Evolutionary conservation across 768 basidiomycete species (phyloP).

Genomic region (Antrodiella citrinella): DNA sequence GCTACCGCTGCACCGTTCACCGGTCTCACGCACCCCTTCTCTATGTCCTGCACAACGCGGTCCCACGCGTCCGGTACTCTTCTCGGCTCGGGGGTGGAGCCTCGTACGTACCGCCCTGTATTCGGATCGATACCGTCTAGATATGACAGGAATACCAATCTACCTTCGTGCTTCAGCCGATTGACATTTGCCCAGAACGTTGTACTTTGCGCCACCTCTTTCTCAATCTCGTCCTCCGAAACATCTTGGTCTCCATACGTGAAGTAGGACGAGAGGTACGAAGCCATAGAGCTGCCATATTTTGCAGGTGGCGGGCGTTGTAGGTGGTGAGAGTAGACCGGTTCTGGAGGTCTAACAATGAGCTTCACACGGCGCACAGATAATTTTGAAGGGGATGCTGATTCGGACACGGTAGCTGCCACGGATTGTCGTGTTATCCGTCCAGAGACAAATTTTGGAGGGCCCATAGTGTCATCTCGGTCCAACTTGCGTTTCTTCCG

Average conservation of each 20-base stretch:
- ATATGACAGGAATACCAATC: slow-evolving; percentile 29
- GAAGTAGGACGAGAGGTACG: slow-evolving; percentile 57
- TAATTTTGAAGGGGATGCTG: slow-evolving; percentile 17
- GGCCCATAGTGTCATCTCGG: background rate
- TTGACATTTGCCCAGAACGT: slow-evolving; percentile 35
- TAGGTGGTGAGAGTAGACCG: slow-evolving; percentile 51
- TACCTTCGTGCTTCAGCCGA: slow-evolving; percentile 37
- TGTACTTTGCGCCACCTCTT: slow-evolving; percentile 35
- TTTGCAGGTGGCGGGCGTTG: slow-evolving; percentile 54
- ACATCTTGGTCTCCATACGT: slow-evolving; percentile 44
- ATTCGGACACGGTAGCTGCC: too few species aligned
- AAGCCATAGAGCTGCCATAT: slow-evolving; percentile 44
- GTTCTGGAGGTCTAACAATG: slow-evolving; percentile 58
- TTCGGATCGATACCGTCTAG: slow-evolving; percentile 19
- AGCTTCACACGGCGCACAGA: slow-evolving; percentile 58
- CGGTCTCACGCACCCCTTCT: slow-evolving; percentile 20
- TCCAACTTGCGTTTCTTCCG: slow-evolving; percentile 14
- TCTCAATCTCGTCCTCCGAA: slow-evolving; percentile 28
- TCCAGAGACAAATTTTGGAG: background rate
- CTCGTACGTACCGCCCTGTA: slow-evolving; percentile 1
- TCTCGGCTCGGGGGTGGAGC: slow-evolving; percentile 4
- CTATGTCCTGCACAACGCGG: slow-evolving; percentile 41
- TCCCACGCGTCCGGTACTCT: slow-evolving; percentile 49
- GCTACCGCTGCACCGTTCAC: slow-evolving; percentile 36
- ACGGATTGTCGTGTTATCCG: background rate